Percentiles rank a stretch among this genome's conserved stretches.
phyloP scores from a whole-genome alignment of 768 basidiomycete species.

The Xerocomus potaroensis region DNA sequence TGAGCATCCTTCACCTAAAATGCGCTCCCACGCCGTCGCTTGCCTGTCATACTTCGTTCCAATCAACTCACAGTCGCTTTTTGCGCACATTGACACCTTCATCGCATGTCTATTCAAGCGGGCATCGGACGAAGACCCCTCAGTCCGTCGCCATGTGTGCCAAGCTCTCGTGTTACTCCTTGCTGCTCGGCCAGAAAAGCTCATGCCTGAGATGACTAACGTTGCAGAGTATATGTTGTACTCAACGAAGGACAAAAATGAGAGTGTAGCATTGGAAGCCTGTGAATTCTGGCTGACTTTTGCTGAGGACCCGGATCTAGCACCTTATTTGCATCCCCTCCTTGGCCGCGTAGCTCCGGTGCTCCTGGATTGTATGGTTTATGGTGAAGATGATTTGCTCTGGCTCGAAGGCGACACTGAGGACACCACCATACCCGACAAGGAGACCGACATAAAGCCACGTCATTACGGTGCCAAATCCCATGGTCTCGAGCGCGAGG shows the following conservation, averaged over 20 bases:
- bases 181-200: constrained; percentile 89
- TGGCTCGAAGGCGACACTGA: constrained; percentile 92
- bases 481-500: constrained; percentile 80
- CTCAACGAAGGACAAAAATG: constrained; percentile 96
- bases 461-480: constrained; percentile 83
- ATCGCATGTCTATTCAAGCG: constrained; percentile 92
- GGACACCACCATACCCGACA: constrained; percentile 87
- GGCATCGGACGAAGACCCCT: constrained; percentile 90
- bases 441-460: constrained; percentile 94
- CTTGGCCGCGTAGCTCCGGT: constrained; percentile 91
- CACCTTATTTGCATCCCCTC: constrained; percentile 78
- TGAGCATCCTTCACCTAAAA: constrained; percentile 80
- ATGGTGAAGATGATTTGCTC: constrained; percentile 92
- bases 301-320: constrained; percentile 89
- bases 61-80: constrained; percentile 80
- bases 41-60: constrained; percentile 93
- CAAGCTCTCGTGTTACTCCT: constrained; percentile 92
- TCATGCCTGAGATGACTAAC: constrained; percentile 92
- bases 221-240: constrained; percentile 99
- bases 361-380: constrained; percentile 95
- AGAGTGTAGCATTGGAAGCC: constrained; percentile 93
- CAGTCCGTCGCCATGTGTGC: constrained; percentile 93
- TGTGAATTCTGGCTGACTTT: constrained; percentile 99
- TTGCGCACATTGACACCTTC: constrained; percentile 88
- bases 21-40: constrained; percentile 91